Conservation (phyloP, 2,329 filamentous ascomycete species). For the Macrophomina phaseolina region DNA sequence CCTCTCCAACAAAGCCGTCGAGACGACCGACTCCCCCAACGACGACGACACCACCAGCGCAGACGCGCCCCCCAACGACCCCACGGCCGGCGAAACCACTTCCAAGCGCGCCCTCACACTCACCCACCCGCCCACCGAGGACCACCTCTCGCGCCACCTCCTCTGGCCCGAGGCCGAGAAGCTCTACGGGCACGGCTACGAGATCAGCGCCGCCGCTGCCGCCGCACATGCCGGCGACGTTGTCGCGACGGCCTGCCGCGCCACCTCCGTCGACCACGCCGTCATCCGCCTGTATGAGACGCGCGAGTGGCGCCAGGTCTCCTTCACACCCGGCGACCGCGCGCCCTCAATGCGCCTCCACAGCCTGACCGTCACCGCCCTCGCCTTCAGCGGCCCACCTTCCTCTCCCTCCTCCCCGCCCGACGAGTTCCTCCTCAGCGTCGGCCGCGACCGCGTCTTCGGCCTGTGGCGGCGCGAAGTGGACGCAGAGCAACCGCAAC, state of each 20-base stretch:
- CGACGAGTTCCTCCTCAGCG: conserved; percentile 72
- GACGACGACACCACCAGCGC: conserved; percentile 34
- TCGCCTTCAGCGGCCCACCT: conserved; percentile 70
- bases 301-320: conserved; percentile 82
- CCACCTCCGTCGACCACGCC: conserved; percentile 90
- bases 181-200: conserved; percentile 96
- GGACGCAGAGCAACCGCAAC: no score
- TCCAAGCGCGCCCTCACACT: conserved; percentile 60
- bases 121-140: conserved; percentile 81
- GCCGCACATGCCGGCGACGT: conserved; percentile 74
- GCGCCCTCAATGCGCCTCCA: conserved; percentile 54
- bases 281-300: conserved; percentile 93
- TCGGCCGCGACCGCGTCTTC: conserved; percentile 92
- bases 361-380: conserved; percentile 80
- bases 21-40: conserved; percentile 48
- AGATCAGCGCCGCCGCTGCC: conserved; percentile 82
- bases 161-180: conserved; percentile 97
- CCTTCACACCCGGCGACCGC: conserved; percentile 65
- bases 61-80: conserved; percentile 59
- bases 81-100: conserved; percentile 40
- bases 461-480: conserved; percentile 67
- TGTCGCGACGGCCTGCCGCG: conserved; percentile 90
- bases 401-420: conserved; percentile 50
- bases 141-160: conserved; percentile 85
- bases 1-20: conserved; percentile 90